Base-by-base conservation (phyloP, 1,284 basidiomycete species). In the Naganishia liquefaciens region DNA sequence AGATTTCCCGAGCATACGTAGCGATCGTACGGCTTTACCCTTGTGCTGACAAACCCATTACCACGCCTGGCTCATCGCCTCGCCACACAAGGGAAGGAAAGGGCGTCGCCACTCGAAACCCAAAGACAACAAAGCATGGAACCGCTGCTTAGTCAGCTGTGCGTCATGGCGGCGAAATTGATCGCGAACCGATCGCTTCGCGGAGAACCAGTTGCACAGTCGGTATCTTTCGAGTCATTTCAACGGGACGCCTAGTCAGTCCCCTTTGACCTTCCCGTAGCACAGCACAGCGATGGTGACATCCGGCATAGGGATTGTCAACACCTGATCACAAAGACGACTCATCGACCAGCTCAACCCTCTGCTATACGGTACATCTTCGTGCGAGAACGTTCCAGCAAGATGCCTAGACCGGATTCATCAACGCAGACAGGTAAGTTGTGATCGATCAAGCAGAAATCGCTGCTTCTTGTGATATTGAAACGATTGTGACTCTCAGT, bases 101-200 rank as follows among this genome's bases (percentile, higher is more conserved):
- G 4, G 7, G 0, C 6, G 33, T 37, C 33, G 33, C 33, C 33
- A 37, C 33, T 5, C 13, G 33, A 3, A 37, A 37, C 33, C 33
- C 3, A 37, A 37, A 37, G 33, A 37, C 33, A 13, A 37, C 33
- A 37, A 37, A 37, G 33, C 33, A 37, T 9, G 33, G 33, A 37
- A 37, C 33, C 5, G 30, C 30, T 33, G 30, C 30, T 33, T 33
- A 37, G 33, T 37, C 33, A 37, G 33, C 33, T 33, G 6, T 28
- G 49, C 49, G 49, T 51, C 49, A 51, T 51, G 33, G 33, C 21
- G 27, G 25, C 28, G 49, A 28, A 27, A 49, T 49, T 49, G 49
- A 23, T n/a, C n/a, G 43, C 19, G 43, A 17, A 19, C 23, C 43
- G 43, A 46, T 46, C 33, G 33, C 33, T 37, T 13, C 33, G 9